Conservation (phyloP, 176 grass and related monocot genomes). For the Aegilops speltoides region DNA sequence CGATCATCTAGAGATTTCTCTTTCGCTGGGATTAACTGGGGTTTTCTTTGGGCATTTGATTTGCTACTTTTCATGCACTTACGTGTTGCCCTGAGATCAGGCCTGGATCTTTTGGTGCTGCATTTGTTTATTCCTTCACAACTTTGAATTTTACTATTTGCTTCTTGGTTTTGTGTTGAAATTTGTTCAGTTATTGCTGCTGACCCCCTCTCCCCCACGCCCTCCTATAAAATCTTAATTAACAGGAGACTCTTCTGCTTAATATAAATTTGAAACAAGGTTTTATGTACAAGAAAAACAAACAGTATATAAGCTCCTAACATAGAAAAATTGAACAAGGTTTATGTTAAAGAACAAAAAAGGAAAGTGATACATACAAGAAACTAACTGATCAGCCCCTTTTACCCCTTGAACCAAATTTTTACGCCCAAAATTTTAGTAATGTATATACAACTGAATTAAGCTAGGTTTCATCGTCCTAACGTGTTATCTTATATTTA, state of each 20-base stretch:
- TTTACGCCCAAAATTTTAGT: background rate
- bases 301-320: background rate
- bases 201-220: background rate
- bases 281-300: background rate
- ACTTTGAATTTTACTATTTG: constrained; percentile 11
- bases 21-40: constrained; percentile 22
- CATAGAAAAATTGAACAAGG: no score
- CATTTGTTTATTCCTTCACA: background rate
- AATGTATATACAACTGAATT: background rate
- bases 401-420: background rate
- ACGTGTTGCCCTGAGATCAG: background rate
- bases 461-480: background rate
- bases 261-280: background rate
- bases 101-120: background rate
- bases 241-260: background rate
- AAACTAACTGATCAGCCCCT: background rate
- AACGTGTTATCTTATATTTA: background rate
- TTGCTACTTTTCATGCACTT: background rate
- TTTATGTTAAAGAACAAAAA: background rate
- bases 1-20: constrained; percentile 36
- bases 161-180: background rate
- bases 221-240: background rate
- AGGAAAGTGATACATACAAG: background rate
- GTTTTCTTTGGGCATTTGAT: constrained; percentile 19
- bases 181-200: background rate